Evolutionary conservation across 2,329 filamentous ascomycete species (phyloP), one percentile per base, ranked within the genome.

Genomic region (Ceratocystis ficicola): DNA sequence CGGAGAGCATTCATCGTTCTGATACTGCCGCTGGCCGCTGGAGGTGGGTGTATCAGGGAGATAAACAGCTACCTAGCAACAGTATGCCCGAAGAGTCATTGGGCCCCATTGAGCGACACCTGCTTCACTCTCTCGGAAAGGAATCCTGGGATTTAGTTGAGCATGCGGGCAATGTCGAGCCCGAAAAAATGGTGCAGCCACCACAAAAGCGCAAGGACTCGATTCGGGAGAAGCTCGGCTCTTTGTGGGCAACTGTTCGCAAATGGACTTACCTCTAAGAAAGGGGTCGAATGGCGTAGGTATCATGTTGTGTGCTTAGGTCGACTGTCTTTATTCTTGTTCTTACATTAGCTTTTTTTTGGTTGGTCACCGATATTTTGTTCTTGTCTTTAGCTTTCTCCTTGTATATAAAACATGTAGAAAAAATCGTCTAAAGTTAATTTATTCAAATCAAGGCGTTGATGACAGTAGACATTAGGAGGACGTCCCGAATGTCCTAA

Each of bases 1-100:
- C 44, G 8, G 62, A 44, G 1, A 52, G 61, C 17, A 30, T 67
- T 5, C 69, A 70, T 12, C 70, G 70, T 2, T 66, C 69, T 17
- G 30, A 30, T 17, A 70, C 70, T 5, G 69, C 72, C 2, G 70
- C 71, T 2, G 72, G 70, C 44, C 74, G 78, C 46, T 84, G 81
- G 81, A 73, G 80, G 1, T 84, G 81, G 81, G 77, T 81, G 70
- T 84, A 81, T 60, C 71, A 73, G 17, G 81, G 81, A 0, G 72
- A 75, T 0, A 75, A 80, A 64, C 69, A 70, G 22, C 78, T 79
- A 1, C 70, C 70, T 8, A 70, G 75, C 68, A 73, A 73, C 28
- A 73, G 76, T 32, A 74, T 85, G 75, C 74, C 80, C 3, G 82
- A 84, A 69, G 81, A 83, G 70, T 77, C 75, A 3, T 69, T 84